These are phyloP conservation scores for Coniochaeta hoffmannii DNA, from an alignment of 2,329 filamentous ascomycete genomes.

Conservation along the genomic window DNA sequence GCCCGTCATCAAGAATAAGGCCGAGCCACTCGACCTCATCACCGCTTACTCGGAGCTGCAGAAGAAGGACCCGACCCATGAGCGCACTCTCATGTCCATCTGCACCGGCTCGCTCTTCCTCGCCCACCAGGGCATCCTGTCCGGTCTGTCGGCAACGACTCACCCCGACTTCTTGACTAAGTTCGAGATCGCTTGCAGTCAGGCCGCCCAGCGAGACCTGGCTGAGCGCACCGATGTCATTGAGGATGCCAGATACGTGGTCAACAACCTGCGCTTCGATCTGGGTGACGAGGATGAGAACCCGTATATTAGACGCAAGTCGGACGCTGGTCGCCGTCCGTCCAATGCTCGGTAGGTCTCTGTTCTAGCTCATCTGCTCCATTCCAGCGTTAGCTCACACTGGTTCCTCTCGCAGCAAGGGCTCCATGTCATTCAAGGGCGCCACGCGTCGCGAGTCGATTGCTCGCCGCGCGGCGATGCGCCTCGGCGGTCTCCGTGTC, in stretches of 20 bases:
- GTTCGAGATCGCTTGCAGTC: conserved; percentile 75
- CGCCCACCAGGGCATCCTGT: conserved; percentile 67
- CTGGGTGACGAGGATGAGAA: conserved; percentile 75
- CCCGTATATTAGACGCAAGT: conserved; percentile 73
- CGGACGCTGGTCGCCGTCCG: conserved; percentile 54
- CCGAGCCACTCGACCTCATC: conserved; percentile 65
- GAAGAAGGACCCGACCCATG: conserved; percentile 68
- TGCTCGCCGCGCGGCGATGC: conserved; percentile 68
- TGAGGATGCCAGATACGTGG: conserved; percentile 74
- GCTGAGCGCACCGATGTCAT: conserved; percentile 76
- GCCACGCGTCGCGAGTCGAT: conserved; percentile 72
- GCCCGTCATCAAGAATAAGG: conserved; percentile 57
- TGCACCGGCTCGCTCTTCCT: conserved; percentile 75
- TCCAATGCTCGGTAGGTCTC: conserved; percentile 50
- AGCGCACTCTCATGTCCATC: conserved; percentile 74
- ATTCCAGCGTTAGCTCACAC: conserved; percentile 12
- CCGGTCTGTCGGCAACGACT: conserved; percentile 73
- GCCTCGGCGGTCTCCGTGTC: conserved; percentile 61
- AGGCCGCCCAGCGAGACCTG: conserved; percentile 60
- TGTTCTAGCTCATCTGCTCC: background rate
- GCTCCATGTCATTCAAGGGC: conserved; percentile 73
- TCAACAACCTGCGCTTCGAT: conserved; percentile 87
- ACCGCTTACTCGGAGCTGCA: conserved; percentile 71
- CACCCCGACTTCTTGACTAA: conserved; percentile 75
- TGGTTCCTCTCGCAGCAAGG: conserved; percentile 52